Conservation (phyloP, 352 stramenopile species). For the Globisporangium polare region DNA sequence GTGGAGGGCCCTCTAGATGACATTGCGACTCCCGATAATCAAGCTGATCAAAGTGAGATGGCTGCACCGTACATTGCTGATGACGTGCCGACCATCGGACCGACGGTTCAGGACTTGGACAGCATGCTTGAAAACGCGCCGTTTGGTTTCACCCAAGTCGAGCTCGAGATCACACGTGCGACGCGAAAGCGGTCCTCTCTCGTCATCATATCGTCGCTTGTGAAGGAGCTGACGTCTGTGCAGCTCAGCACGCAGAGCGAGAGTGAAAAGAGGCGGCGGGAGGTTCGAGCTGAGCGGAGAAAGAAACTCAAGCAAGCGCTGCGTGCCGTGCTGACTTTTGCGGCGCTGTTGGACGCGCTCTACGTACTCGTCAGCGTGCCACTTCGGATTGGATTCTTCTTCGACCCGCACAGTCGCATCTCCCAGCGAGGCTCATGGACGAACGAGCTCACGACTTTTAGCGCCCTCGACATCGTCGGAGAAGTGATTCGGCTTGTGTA, state of each 20-base stretch:
- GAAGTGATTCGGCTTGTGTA: conserved; percentile 19
- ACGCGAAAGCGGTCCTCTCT: conserved; percentile 11
- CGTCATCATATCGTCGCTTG: not conserved
- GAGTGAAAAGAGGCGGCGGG: not conserved
- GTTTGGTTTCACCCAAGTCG: conserved; percentile 18
- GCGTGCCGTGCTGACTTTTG: not conserved
- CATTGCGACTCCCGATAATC: not conserved
- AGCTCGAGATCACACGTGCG: not conserved
- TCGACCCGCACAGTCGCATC: conserved; percentile 29
- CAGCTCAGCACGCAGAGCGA: conserved; percentile 7
- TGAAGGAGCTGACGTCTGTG: conserved; percentile 1
- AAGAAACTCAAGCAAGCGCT: not conserved
- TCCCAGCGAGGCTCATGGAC: conserved; percentile 18
- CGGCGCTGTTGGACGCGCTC: conserved; percentile 32
- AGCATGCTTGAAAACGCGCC: not conserved
- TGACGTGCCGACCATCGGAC: conserved; percentile 3
- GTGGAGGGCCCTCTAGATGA: too few species aligned
- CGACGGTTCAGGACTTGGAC: conserved; percentile 9
- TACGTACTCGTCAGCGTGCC: conserved; percentile 37
- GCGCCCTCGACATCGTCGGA: conserved; percentile 24
- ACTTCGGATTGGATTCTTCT: conserved; percentile 38
- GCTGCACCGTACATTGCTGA: conserved; percentile 11
- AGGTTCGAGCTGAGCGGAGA: conserved; percentile 2
- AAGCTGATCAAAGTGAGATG: not conserved
- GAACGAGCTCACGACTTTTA: conserved; percentile 23